phyloP scores from a whole-genome alignment of 306 rosid species.

The Quercus robur region DNA sequence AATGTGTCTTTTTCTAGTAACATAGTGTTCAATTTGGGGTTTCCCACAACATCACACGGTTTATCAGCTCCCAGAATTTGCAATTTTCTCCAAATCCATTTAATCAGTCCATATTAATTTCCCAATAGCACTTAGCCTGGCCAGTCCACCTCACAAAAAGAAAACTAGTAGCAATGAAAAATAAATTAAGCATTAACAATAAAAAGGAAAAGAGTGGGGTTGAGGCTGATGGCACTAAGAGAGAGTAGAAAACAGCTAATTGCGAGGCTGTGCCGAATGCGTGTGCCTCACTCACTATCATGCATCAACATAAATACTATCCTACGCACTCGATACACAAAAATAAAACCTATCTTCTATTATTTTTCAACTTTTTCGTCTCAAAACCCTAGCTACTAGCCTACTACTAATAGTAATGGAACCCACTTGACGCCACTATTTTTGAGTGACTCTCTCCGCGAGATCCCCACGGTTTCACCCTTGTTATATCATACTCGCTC shows the following conservation, averaged over 20 bases:
- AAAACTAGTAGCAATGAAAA: neutral
- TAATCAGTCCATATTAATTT: no score
- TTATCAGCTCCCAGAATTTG: neutral
- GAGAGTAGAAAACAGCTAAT: neutral
- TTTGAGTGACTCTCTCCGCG: conserved; percentile 27
- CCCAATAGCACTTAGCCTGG: neutral
- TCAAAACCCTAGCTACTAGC: conserved; percentile 4
- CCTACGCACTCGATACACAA: neutral
- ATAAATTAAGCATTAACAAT: neutral
- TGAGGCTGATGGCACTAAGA: no score
- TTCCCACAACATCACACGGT: neutral
- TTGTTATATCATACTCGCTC: neutral
- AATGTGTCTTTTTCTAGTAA: no score
- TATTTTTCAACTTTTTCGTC: neutral
- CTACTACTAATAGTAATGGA: neutral
- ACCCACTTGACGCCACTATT: conserved; percentile 24
- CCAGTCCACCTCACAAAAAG: neutral
- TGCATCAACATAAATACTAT: neutral
- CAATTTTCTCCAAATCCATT: no score
- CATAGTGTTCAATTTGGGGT: neutral
- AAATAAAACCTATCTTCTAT: neutral
- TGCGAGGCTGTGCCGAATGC: conserved; percentile 4
- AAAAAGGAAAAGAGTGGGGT: neutral
- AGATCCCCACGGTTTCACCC: conserved; percentile 58
- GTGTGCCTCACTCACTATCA: conserved; percentile 3